Base-by-base conservation (phyloP, 371 early-diverging fungal species). In the Circinella minor region DNA sequence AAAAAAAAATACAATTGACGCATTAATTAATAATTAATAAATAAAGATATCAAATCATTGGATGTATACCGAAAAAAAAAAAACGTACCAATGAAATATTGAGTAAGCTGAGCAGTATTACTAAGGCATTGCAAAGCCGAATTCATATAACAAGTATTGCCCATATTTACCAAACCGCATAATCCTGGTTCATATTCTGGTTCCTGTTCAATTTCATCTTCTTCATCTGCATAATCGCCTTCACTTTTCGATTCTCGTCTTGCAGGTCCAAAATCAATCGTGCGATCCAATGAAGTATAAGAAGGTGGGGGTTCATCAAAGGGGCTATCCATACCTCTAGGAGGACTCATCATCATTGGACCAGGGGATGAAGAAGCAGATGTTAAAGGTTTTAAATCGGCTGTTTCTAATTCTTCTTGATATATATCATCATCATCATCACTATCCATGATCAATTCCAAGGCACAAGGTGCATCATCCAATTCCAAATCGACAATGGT, bases 101-200 rank as follows among this genome's bases (percentile, higher is more conserved):
- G 77, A 0, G 89, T 90, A 15, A 96, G 79, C 57, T 82, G 84
- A 3, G 77, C 77, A 5, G 91, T 91, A 69, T 90, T 89, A 72
- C 88, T 85, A 20, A 95, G 77, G 70, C 93, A 94, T 76, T 96
- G 95, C 3, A 96, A 69, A 0, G 90, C 90, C 4, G 91, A 88
- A 77, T 93, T 94, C 94, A 96, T 94, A 77, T 90, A 95, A 77
- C 96, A 96, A 0, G 95, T 94, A 73, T 96, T 96, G 60, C 95
- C 95, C 27, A 94, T 80, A 70, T 96, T 96, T 36, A 70, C 72
- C 39, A 94, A 82, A 7, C 95, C 95, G 18, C 80, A 85, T 3
- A 86, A 75, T 8, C 91, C 93, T 18, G 18, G 57, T 57, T 57
- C 57, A 57, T 27, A 57, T 34, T 57, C 34, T 0, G 57, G 57